Evolutionary conservation across 352 stramenopile species (phyloP).

Genomic region (Blastocystis hominis): DNA sequence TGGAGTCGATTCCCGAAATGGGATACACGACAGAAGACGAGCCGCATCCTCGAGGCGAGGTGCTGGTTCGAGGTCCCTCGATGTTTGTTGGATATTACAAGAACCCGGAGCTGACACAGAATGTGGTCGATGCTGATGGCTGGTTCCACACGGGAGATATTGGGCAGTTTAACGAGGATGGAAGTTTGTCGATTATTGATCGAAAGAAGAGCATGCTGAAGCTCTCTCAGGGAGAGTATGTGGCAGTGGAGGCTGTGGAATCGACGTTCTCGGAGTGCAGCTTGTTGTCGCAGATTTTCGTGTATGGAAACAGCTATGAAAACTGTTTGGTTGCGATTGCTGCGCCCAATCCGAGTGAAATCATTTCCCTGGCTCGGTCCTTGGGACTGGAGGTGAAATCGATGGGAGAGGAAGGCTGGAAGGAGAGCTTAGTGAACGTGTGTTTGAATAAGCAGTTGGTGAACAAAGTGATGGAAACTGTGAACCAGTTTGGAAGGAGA

Average conservation of each 20-base stretch:
- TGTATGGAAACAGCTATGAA: conserved; percentile 71
- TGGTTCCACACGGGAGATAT: conserved; percentile 76
- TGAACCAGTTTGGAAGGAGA: conserved; percentile 65
- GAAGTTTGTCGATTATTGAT: conserved; percentile 64
- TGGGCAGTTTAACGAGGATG: conserved; percentile 70
- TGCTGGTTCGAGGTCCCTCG: conserved; percentile 68
- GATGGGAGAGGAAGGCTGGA: conserved; percentile 3
- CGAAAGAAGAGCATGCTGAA: conserved; percentile 87
- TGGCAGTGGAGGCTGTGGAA: conserved; percentile 90
- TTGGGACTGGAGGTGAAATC: conserved; percentile 47
- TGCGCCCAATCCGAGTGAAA: conserved; percentile 63
- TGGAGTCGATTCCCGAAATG: conserved; percentile 69
- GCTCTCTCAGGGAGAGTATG: conserved; percentile 85
- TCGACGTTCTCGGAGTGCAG: conserved; percentile 65
- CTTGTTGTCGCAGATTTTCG: conserved; percentile 70
- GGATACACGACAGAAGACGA: conserved; percentile 76
- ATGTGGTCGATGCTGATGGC: conserved; percentile 68
- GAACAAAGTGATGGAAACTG: conserved; percentile 64
- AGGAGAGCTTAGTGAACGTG: conserved; percentile 31
- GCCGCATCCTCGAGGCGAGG: conserved; percentile 68
- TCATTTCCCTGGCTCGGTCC: conserved; percentile 5
- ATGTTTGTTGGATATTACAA: conserved; percentile 74
- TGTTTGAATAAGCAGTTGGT: conserved; percentile 13
- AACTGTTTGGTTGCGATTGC: conserved; percentile 69
- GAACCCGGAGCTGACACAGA: conserved; percentile 67